phyloP scores from a whole-genome alignment of 192 early-diverging fungal species.

The Podila epicladia region DNA sequence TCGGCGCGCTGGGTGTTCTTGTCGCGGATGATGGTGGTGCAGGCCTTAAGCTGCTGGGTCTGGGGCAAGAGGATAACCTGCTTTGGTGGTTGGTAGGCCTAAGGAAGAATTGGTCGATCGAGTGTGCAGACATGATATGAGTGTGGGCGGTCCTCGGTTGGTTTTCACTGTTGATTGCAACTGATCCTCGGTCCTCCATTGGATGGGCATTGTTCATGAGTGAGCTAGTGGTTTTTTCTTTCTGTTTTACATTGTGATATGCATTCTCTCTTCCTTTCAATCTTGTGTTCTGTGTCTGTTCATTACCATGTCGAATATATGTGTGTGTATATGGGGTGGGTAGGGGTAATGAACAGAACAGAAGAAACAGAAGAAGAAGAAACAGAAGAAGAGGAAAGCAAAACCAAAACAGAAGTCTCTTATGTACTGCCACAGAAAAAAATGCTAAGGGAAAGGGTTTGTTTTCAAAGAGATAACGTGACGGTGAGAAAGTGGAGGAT shows the following conservation, averaged over 20 bases:
- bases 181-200: too few relatives aligned
- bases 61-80: constrained; percentile 76
- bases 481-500: not conserved
- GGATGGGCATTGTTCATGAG: too few relatives aligned
- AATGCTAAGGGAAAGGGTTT: not conserved
- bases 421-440: not conserved
- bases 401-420: constrained; percentile 12
- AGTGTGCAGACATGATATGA: too few relatives aligned
- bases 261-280: too few relatives aligned
- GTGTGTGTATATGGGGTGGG: constrained; percentile 48
- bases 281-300: too few relatives aligned
- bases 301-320: constrained; percentile 1
- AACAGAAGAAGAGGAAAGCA: constrained; percentile 14
- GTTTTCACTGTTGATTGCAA: not conserved
- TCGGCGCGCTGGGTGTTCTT: constrained; percentile 82
- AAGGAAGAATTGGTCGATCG: not conserved
- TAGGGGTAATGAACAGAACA: constrained; percentile 52
- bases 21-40: constrained; percentile 88
- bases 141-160: not conserved
- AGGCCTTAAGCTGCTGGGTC: constrained; percentile 80
- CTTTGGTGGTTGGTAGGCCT: constrained; percentile 53
- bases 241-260: too few relatives aligned
- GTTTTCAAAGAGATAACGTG: not conserved
- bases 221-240: too few relatives aligned
- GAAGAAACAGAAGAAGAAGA: constrained; percentile 6